Evolutionary conservation across 1,284 basidiomycete species (phyloP).

Genomic region (Sporisorium reilianum): DNA sequence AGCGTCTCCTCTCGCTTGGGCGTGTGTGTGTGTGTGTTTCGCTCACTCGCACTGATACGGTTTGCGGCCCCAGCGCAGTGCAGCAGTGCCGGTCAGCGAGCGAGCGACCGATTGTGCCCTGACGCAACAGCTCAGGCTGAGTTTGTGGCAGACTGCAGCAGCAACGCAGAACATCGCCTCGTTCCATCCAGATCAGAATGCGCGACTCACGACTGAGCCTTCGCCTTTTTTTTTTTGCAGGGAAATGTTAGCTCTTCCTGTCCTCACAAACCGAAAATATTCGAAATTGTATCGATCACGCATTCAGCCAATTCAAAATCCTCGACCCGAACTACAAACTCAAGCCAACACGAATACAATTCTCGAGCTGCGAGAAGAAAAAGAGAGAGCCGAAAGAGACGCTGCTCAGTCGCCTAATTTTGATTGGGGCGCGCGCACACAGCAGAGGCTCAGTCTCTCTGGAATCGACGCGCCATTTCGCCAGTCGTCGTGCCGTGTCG

Average conservation of each 20-base stretch:
- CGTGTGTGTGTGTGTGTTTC: slow-evolving; percentile 10
- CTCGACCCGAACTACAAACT: not conserved
- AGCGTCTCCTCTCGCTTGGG: slow-evolving; percentile 22
- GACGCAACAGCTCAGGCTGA: slow-evolving; percentile 15
- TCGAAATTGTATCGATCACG: not conserved
- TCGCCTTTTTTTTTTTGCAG: not conserved
- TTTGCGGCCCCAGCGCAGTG: slow-evolving; percentile 2
- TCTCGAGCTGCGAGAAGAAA: not conserved
- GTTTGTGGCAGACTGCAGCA: slow-evolving; percentile 1
- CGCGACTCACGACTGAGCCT: slow-evolving; percentile 4
- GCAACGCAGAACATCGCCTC: no score
- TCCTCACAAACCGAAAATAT: not conserved
- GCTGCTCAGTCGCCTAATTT: not conserved
- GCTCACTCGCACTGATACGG: not conserved
- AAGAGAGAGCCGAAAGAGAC: no score
- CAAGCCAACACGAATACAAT: not conserved
- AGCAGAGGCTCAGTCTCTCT: slow-evolving; percentile 1
- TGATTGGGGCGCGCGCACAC: slow-evolving; percentile 1
- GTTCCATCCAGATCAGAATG: not conserved
- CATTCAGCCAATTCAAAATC: not conserved
- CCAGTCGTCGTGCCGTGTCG: slow-evolving; percentile 4
- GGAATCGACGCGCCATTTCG: slow-evolving; percentile 6
- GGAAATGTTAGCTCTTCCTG: not conserved
- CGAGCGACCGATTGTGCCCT: slow-evolving; percentile 12
- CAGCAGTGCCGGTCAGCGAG: not conserved